Conservation (phyloP, 2,329 filamentous ascomycete species). For the Hypoxylon sp. region DNA sequence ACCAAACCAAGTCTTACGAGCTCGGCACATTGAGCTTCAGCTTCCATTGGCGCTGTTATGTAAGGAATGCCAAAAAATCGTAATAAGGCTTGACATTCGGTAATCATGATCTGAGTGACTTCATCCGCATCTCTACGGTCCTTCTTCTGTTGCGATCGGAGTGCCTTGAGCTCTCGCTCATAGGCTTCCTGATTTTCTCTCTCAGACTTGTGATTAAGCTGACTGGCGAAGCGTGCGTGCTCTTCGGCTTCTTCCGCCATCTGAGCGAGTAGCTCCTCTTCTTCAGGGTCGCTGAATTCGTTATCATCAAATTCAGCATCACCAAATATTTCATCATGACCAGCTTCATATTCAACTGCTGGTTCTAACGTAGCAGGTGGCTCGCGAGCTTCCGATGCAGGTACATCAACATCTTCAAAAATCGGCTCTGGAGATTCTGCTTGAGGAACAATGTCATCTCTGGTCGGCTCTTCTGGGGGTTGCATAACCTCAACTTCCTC, state of each 20-base stretch:
- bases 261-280: slow-evolving; percentile 88
- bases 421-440: slow-evolving; percentile 33
- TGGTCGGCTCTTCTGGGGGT: slow-evolving; percentile 43
- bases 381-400: slow-evolving; percentile 23
- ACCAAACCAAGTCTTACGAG: slow-evolving; percentile 88
- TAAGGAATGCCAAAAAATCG: slow-evolving; percentile 94
- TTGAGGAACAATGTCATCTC: slow-evolving; percentile 24
- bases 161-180: slow-evolving; percentile 85
- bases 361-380: slow-evolving; percentile 24
- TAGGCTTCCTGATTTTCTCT: slow-evolving; percentile 82
- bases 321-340: slow-evolving; percentile 59
- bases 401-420: slow-evolving; percentile 47
- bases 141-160: slow-evolving; percentile 95
- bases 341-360: slow-evolving; percentile 27
- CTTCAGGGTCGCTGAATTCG: slow-evolving; percentile 87
- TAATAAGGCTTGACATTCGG: slow-evolving; percentile 92
- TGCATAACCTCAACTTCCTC: slow-evolving; percentile 51
- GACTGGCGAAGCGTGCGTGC: slow-evolving; percentile 90
- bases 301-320: slow-evolving; percentile 74
- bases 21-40: slow-evolving; percentile 96
- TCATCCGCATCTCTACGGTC: slow-evolving; percentile 96
- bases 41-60: slow-evolving; percentile 98
- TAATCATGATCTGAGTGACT: slow-evolving; percentile 95
- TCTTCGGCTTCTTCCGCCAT: slow-evolving; percentile 93
- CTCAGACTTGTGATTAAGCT: slow-evolving; percentile 81